Evolutionary conservation across 2,329 filamentous ascomycete genomes (phyloP).

Genomic region (Dactylellina leptospora): DNA sequence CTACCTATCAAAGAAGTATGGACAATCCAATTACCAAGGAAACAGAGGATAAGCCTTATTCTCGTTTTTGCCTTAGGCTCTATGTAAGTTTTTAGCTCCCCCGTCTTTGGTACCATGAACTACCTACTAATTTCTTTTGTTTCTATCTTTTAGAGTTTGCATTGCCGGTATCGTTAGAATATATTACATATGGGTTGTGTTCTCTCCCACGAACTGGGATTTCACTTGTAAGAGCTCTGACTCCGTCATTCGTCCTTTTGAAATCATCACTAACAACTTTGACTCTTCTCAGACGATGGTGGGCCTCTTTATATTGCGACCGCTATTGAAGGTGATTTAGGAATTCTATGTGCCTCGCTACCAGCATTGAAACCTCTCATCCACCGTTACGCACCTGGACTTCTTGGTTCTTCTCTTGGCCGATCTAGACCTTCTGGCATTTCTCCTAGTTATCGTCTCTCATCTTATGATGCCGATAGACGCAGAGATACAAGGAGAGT

Average conservation of each 20-base stretch:
- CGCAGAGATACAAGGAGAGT: conserved; percentile 37
- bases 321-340: conserved; percentile 51
- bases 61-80: conserved; percentile 51
- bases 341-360: conserved; percentile 46
- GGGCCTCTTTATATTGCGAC: conserved; percentile 45
- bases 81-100: conserved; percentile 25
- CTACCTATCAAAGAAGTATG: conserved; percentile 49
- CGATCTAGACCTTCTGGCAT: conserved; percentile 26
- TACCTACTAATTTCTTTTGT: conserved; percentile 16
- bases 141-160: conserved; percentile 21
- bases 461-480: conserved; percentile 39
- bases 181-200: conserved; percentile 51
- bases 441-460: conserved; percentile 40
- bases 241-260: too few species aligned
- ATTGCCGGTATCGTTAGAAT: conserved; percentile 50
- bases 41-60: conserved; percentile 49
- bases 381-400: conserved; percentile 39
- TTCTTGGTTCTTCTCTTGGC: conserved; percentile 26
- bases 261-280: not conserved
- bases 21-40: conserved; percentile 47
- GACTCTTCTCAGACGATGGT: conserved; percentile 20
- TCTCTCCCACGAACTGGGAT: conserved; percentile 41
- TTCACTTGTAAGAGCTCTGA: conserved; percentile 38
- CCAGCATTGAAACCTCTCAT: conserved; percentile 49
- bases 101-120: not conserved